A percentile compares a stretch with the other conserved stretches of the same genome.
Conservation (phyloP, 169 alveolate species). For the Theileria orientalis region DNA sequence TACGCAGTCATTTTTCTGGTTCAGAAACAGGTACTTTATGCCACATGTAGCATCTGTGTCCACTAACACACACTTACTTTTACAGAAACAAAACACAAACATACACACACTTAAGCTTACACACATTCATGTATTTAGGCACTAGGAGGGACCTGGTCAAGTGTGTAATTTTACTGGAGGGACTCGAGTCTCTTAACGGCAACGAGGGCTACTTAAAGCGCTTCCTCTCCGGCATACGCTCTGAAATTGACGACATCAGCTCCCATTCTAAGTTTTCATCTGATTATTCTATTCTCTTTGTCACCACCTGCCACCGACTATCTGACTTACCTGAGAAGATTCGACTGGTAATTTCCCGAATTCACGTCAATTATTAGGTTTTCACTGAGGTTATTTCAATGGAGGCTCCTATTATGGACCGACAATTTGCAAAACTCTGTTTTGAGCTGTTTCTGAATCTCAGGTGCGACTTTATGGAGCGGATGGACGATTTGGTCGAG, state of each 20-base stretch:
- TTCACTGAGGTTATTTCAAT: background rate
- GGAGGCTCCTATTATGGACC: background rate
- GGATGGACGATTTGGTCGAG: constrained; percentile 26
- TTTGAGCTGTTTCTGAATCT: constrained; percentile 41
- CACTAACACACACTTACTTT: no score
- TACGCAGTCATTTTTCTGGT: constrained; percentile 16
- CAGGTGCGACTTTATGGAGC: constrained; percentile 26
- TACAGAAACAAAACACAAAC: background rate
- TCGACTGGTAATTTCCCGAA: constrained; percentile 23
- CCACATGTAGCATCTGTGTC: background rate
- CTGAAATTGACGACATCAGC: constrained; percentile 26
- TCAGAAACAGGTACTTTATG: constrained; percentile 15
- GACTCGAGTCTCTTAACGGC: constrained; percentile 27
- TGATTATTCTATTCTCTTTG: constrained; percentile 25
- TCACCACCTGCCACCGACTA: constrained; percentile 24
- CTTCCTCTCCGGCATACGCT: constrained; percentile 20
- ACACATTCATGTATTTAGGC: background rate
- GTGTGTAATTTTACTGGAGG: constrained; percentile 49
- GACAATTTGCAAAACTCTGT: constrained; percentile 1
- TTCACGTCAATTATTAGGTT: background rate
- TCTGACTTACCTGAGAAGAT: constrained; percentile 21
- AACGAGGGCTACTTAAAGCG: constrained; percentile 21
- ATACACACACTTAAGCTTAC: no score
- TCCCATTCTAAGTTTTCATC: constrained; percentile 1
- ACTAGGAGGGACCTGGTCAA: constrained; percentile 13